phyloP scores from a whole-genome alignment of 257 asterid genomes.

The Lavandula angustifolia region DNA sequence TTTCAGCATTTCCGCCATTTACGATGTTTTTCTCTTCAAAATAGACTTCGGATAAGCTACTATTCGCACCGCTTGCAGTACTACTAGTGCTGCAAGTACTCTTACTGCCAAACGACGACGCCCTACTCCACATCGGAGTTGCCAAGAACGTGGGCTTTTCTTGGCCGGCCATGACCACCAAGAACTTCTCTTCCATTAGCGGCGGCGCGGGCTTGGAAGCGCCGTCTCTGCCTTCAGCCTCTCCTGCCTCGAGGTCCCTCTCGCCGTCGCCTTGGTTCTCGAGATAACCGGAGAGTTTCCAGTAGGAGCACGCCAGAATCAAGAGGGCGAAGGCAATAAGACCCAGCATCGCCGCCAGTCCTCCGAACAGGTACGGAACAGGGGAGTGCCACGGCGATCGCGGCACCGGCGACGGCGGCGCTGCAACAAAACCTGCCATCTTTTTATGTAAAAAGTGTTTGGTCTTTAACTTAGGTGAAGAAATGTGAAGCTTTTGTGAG shows the following conservation, averaged over 20 bases:
- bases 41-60: slow-evolving; percentile 35
- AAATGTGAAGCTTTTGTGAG: slow-evolving; percentile 27
- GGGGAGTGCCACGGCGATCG: slow-evolving; percentile 94
- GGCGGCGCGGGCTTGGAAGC: slow-evolving; percentile 37
- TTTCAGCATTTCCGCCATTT: slow-evolving; percentile 30
- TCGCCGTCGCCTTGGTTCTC: slow-evolving; percentile 45
- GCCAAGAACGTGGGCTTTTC: slow-evolving; percentile 81
- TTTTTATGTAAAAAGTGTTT: not conserved
- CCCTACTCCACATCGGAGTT: slow-evolving; percentile 69
- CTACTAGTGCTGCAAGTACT: slow-evolving; percentile 32
- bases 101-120: slow-evolving; percentile 69
- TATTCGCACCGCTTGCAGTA: slow-evolving; percentile 34
- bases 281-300: slow-evolving; percentile 63
- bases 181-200: slow-evolving; percentile 65
- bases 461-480: not conserved
- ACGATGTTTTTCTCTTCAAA: slow-evolving; percentile 28
- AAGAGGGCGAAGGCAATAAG: slow-evolving; percentile 88
- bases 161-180: slow-evolving; percentile 93
- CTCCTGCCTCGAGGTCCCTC: slow-evolving; percentile 56
- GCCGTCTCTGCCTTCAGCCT: slow-evolving; percentile 31
- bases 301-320: slow-evolving; percentile 78
- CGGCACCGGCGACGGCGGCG: slow-evolving; percentile 33
- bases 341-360: slow-evolving; percentile 86
- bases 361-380: slow-evolving; percentile 89
- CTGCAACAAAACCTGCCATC: slow-evolving; percentile 38